Conservation (phyloP, 805 yeast species). For the Babjeviella inositovora region DNA sequence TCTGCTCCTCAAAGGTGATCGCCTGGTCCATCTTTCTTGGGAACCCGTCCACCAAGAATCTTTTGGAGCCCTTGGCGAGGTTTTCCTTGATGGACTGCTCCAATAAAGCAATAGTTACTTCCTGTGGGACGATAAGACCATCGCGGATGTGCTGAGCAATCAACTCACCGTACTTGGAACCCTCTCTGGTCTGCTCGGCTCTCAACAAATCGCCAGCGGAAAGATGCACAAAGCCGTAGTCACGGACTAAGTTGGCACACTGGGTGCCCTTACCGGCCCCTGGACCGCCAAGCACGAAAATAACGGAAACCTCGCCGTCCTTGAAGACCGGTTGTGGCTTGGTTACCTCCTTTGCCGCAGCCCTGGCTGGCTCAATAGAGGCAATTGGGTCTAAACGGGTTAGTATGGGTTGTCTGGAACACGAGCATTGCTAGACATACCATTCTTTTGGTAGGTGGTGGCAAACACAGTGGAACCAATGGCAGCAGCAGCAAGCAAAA, state of each 20-base stretch:
- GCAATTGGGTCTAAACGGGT: slow-evolving; percentile 15
- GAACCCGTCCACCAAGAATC: slow-evolving; percentile 87
- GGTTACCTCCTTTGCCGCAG: slow-evolving; percentile 5
- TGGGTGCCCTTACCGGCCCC: slow-evolving; percentile 98
- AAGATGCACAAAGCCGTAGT: slow-evolving; percentile 71
- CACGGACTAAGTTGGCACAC: slow-evolving; percentile 69
- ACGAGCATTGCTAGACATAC: slow-evolving; percentile 1
- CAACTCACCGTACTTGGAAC: slow-evolving; percentile 72
- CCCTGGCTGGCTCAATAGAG: slow-evolving; percentile 20
- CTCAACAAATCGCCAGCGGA: slow-evolving; percentile 95
- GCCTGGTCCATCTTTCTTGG: slow-evolving; percentile 99
- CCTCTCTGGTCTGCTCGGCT: slow-evolving; percentile 76
- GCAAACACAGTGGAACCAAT: slow-evolving; percentile 29
- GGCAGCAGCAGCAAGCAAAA: too few species aligned
- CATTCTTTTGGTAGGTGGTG: slow-evolving; percentile 20
- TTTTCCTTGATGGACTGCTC: slow-evolving; percentile 60
- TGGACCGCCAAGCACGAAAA: slow-evolving; percentile 93
- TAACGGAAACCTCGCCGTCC: slow-evolving; percentile 55
- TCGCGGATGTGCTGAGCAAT: slow-evolving; percentile 75
- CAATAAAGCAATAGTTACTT: slow-evolving; percentile 70
- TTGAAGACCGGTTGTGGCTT: slow-evolving; percentile 26
- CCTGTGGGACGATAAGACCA: slow-evolving; percentile 89
- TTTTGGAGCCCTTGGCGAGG: slow-evolving; percentile 28
- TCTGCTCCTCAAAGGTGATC: slow-evolving; percentile 66
- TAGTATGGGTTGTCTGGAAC: neutral